These are phyloP conservation scores for Trypanosoma melophagium DNA, from an alignment of 208 protist species.

Conservation along the genomic window DNA sequence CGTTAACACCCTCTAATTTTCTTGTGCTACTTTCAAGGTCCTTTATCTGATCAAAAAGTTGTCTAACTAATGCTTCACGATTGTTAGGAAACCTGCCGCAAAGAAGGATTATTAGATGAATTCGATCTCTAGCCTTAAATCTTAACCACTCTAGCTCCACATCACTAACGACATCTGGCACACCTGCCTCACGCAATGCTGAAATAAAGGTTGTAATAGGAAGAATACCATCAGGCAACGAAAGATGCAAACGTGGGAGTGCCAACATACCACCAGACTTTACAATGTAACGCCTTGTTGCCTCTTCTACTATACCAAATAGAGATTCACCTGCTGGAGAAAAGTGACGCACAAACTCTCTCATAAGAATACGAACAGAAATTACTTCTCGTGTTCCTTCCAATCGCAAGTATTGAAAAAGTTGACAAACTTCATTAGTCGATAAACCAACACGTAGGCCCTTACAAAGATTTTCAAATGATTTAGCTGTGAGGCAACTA, in stretches of 20 bases:
- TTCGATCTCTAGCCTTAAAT: constrained; percentile 50
- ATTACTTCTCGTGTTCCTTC: constrained; percentile 31
- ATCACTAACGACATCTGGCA: constrained; percentile 43
- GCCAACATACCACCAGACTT: constrained; percentile 34
- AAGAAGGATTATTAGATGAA: constrained; percentile 52
- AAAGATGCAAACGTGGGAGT: constrained; percentile 52
- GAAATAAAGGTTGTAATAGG: constrained; percentile 53
- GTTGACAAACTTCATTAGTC: constrained; percentile 44
- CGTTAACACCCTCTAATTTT: constrained; percentile 11
- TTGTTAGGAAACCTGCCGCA: constrained; percentile 49
- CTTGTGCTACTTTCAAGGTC: background rate
- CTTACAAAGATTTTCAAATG: constrained; percentile 61
- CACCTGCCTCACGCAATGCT: constrained; percentile 39
- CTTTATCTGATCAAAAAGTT: constrained; percentile 61
- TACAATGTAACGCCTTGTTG: constrained; percentile 42
- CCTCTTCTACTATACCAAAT: constrained; percentile 31
- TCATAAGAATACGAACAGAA: constrained; percentile 37
- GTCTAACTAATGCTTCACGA: constrained; percentile 58
- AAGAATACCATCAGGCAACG: constrained; percentile 35
- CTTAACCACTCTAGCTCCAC: constrained; percentile 79
- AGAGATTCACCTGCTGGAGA: constrained; percentile 52
- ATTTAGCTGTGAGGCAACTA: constrained; percentile 30
- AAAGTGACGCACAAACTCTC: constrained; percentile 62
- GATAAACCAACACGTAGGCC: constrained; percentile 38
- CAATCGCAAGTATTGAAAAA: constrained; percentile 61